Base-by-base conservation (phyloP, 257 asterid species). In the Ocimum tenuiflorum region DNA sequence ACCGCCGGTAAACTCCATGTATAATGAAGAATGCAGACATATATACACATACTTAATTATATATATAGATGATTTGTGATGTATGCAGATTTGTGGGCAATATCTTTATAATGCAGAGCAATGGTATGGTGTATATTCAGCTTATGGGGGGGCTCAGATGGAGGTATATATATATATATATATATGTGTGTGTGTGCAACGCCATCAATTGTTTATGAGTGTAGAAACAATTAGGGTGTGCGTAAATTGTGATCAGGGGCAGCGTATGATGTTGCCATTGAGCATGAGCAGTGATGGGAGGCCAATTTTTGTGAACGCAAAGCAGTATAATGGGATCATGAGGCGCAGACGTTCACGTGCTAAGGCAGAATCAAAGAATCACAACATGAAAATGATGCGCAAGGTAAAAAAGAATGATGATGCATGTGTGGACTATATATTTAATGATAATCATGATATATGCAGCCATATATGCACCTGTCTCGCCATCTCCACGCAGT, bases 401-500 rank as follows among this genome's bases (percentile, higher is more conserved):
- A 87, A 87, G 94, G 96, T 86, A 70, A 8, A 27, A 2, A 31
- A 27, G 31, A 2, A 27, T 27, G 31, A 3, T 24, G 4, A 31
- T 31, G 36, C 36, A 31, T 31, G 36, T 4, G 6, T 31, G 3
- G 5, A 31, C 6, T 31, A 2, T 0, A 31, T 31, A 2, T 1
- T 31, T 31, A 31, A 31, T 31, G 3, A 31, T 31, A 4, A 31
- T 31, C 7, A 31, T 31, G 36, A 31, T 31, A 2, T 31, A 31
- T 0, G 1, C 85, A 87, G 97, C 94, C 97, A 2, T 89, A 71
- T 67, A 56, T 83, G 83, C 97, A 87, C 77, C 72, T 70, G 27
- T 89, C 97, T 4, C 97, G 97, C 67, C 97, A 89, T 69, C 97
- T 89, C 70, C 97, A 89, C 29, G 97, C 97, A n/a, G 68, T 77